Conservation (phyloP, 2,329 filamentous ascomycete species). For the Aaosphaeria arxii region DNA sequence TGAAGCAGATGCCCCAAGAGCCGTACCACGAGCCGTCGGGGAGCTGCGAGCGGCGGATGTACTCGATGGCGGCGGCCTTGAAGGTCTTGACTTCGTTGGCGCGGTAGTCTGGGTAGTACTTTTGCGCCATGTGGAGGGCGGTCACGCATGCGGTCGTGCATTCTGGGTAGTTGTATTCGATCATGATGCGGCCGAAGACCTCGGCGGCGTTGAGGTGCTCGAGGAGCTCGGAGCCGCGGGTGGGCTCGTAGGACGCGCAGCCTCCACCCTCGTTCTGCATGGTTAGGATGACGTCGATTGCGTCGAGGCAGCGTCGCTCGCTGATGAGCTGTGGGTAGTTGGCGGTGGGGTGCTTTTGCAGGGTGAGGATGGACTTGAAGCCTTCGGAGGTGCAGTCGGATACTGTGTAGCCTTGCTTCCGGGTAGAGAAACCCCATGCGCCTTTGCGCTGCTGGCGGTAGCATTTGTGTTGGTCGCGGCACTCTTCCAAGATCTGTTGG, state of each 20-base stretch:
- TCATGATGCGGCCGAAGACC: conserved; percentile 96
- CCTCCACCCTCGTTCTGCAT: conserved; percentile 88
- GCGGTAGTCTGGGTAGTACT: conserved; percentile 79
- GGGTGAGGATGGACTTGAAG: conserved; percentile 77
- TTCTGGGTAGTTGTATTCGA: conserved; percentile 97
- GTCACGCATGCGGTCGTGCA: conserved; percentile 95
- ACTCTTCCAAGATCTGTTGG: conserved; percentile 86
- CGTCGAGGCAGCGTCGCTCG: conserved; percentile 76
- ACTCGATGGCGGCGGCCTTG: conserved; percentile 70
- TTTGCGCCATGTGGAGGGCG: conserved; percentile 76
- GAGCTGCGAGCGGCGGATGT: conserved; percentile 77
- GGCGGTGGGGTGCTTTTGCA: conserved; percentile 66
- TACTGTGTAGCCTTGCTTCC: conserved; percentile 89
- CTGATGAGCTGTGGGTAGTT: conserved; percentile 69
- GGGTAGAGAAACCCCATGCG: conserved; percentile 94
- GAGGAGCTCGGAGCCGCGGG: conserved; percentile 71
- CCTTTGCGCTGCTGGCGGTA: conserved; percentile 92
- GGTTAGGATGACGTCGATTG: conserved; percentile 83
- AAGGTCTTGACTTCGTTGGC: conserved; percentile 70
- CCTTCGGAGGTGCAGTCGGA: conserved; percentile 93
- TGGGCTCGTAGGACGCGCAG: conserved; percentile 85
- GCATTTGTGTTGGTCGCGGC: conserved; percentile 70
- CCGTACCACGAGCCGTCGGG: conserved; percentile 95
- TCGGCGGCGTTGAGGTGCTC: conserved; percentile 93
- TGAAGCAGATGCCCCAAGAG: conserved; percentile 97